Percentiles rank a stretch among this genome's conserved stretches.
Evolutionary conservation across 2,329 filamentous ascomycete species (phyloP).

Genomic region (Zymoseptoria ardabiliae): DNA sequence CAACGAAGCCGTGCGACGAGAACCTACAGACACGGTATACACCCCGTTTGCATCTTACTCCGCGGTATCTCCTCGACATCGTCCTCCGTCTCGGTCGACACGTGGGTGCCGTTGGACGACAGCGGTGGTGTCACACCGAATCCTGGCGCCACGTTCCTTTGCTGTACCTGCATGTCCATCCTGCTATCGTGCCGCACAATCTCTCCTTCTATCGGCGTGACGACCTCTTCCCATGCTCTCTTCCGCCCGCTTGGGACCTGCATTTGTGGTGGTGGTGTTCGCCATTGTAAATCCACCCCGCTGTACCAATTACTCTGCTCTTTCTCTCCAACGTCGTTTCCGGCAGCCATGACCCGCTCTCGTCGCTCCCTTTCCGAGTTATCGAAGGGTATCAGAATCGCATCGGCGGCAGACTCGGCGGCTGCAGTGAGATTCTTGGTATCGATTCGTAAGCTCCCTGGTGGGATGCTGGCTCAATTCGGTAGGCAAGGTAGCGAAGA

Average conservation of each 20-base stretch:
- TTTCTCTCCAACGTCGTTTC: slow-evolving; percentile 10
- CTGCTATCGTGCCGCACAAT: neutral
- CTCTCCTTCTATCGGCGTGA: slow-evolving; percentile 7
- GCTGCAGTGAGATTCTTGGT: neutral
- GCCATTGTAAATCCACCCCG: slow-evolving; percentile 16
- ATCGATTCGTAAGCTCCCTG: neutral
- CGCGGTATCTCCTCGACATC: slow-evolving; percentile 15
- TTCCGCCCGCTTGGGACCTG: slow-evolving; percentile 8
- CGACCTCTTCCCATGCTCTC: slow-evolving; percentile 15
- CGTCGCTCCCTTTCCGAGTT: neutral
- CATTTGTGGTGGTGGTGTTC: slow-evolving; percentile 12
- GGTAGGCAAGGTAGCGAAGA: neutral
- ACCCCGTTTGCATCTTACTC: slow-evolving; percentile 27
- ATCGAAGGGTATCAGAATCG: neutral
- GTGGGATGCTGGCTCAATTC: neutral
- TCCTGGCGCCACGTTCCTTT: neutral
- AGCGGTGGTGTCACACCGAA: slow-evolving; percentile 6
- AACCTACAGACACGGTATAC: slow-evolving; percentile 28
- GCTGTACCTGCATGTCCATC: neutral
- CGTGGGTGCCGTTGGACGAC: slow-evolving; percentile 1
- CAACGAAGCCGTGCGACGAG: neutral
- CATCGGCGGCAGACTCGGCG: neutral
- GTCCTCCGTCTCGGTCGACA: slow-evolving; percentile 1
- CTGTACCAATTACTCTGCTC: slow-evolving; percentile 9
- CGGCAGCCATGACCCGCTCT: slow-evolving; percentile 3